These are phyloP conservation scores for Neonectria coccinea DNA, from an alignment of 2,329 filamentous ascomycete genomes.

Conservation along the genomic window DNA sequence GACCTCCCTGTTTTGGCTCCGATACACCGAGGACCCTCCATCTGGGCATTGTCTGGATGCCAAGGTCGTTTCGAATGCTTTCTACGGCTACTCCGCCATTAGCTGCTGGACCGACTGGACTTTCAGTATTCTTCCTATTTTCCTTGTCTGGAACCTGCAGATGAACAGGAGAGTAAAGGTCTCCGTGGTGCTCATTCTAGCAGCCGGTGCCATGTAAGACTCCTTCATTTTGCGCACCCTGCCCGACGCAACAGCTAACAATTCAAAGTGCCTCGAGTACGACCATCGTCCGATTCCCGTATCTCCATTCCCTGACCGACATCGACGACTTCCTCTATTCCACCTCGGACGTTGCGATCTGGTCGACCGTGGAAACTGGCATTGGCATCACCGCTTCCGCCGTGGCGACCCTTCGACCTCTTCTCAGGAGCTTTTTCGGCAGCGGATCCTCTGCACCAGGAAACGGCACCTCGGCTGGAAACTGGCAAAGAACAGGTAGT, in stretches of 20 bases:
- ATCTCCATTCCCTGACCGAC: slow-evolving; percentile 52
- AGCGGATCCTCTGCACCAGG: slow-evolving; percentile 31
- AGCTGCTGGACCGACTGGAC: slow-evolving; percentile 56
- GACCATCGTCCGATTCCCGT: slow-evolving; percentile 58
- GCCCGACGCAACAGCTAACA: not conserved
- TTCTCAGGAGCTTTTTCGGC: slow-evolving; percentile 43
- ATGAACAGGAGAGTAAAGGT: slow-evolving; percentile 55
- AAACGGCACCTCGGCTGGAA: slow-evolving; percentile 34
- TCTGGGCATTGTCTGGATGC: slow-evolving; percentile 50
- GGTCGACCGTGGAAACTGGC: slow-evolving; percentile 59
- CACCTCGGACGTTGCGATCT: slow-evolving; percentile 58
- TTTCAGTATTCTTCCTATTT: slow-evolving; percentile 54
- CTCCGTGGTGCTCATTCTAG: slow-evolving; percentile 49
- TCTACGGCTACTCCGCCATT: slow-evolving; percentile 54
- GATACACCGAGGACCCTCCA: slow-evolving; percentile 37
- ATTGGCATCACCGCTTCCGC: slow-evolving; percentile 56
- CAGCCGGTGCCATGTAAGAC: slow-evolving; percentile 53
- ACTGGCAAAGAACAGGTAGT: slow-evolving; percentile 38
- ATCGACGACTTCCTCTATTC: slow-evolving; percentile 58
- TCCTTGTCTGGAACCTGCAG: slow-evolving; percentile 55
- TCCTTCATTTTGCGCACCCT: not conserved
- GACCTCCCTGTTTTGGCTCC: slow-evolving; percentile 54
- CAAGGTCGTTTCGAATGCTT: slow-evolving; percentile 44
- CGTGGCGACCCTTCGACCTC: slow-evolving; percentile 55
- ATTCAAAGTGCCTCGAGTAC: slow-evolving; percentile 53